These are phyloP conservation scores for Cystobasidium sp. DNA, from an alignment of 1,284 basidiomycete genomes.

Conservation along the genomic window DNA sequence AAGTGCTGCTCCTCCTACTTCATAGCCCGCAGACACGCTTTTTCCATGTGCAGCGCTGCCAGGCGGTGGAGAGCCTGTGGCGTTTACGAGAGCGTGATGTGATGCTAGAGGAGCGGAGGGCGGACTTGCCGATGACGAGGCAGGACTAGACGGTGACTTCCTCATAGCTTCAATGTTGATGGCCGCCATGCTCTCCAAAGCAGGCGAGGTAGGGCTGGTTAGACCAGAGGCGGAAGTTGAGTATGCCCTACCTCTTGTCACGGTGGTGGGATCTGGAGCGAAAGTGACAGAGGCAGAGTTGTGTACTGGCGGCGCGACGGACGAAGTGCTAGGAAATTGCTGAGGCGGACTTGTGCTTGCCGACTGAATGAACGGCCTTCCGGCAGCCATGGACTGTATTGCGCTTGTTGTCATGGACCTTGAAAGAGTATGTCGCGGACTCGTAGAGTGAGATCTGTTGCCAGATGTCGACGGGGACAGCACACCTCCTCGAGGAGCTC, in stretches of 20 bases:
- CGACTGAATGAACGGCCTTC: too few relatives aligned
- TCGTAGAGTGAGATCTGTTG: conserved; percentile 1
- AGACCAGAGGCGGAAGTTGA: conserved; percentile 3
- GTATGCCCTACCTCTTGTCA: conserved; percentile 10
- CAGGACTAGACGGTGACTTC: background rate
- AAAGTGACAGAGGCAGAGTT: conserved; percentile 30
- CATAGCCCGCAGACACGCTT: background rate
- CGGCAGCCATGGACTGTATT: conserved; percentile 1
- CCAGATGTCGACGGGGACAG: too few relatives aligned
- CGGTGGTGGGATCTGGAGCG: conserved; percentile 2
- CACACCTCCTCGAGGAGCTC: background rate
- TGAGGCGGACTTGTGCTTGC: conserved; percentile 16
- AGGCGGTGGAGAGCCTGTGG: conserved; percentile 10
- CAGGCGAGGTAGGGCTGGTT: conserved; percentile 6
- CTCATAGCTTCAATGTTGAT: conserved; percentile 15
- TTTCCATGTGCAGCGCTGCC: background rate
- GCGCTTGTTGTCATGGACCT: conserved; percentile 16
- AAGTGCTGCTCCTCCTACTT: background rate
- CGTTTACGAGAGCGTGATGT: conserved; percentile 9
- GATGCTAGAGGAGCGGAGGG: conserved; percentile 7
- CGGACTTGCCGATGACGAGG: background rate
- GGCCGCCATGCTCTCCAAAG: conserved; percentile 8
- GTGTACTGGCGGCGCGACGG: conserved; percentile 24
- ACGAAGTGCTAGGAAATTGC: background rate
- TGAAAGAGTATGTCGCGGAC: conserved; percentile 15